Conservation (phyloP, 148 eudicot species). For the Spergularia bocconei region DNA sequence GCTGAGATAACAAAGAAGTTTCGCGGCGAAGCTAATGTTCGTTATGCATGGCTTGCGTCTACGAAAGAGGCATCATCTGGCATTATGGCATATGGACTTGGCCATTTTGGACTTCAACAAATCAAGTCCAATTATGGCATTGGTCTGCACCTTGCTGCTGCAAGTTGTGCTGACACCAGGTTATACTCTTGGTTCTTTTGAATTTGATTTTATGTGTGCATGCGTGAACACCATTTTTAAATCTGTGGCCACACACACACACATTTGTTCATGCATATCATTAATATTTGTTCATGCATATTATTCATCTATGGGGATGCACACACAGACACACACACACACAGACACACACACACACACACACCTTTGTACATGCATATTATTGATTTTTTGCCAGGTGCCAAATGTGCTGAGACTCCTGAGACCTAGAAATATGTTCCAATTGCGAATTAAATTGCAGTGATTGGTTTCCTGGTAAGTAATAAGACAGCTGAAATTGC, state of each 20-base stretch:
- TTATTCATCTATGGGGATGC: no score
- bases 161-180: slow-evolving; percentile 59
- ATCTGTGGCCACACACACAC: not conserved
- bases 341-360: no score
- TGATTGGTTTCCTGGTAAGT: not conserved
- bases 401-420: not conserved
- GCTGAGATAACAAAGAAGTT: slow-evolving; percentile 54
- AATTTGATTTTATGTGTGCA: not conserved
- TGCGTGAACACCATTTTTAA: not conserved
- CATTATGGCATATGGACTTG: slow-evolving; percentile 59
- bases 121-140: slow-evolving; percentile 50
- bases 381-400: not conserved
- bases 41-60: slow-evolving; percentile 85
- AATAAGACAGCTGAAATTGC: slow-evolving; percentile 2
- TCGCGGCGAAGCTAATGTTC: slow-evolving; percentile 72
- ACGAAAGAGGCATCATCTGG: slow-evolving; percentile 42
- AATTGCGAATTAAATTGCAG: not conserved
- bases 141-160: slow-evolving; percentile 85
- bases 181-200: slow-evolving; percentile 25
- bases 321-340: no score
- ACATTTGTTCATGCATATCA: not conserved
- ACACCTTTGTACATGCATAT: not conserved
- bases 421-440: not conserved
- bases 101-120: slow-evolving; percentile 45
- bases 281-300: not conserved